These are phyloP conservation scores for Candida methanosorbosa DNA, from an alignment of 805 yeast genomes.

Conservation along the genomic window DNA sequence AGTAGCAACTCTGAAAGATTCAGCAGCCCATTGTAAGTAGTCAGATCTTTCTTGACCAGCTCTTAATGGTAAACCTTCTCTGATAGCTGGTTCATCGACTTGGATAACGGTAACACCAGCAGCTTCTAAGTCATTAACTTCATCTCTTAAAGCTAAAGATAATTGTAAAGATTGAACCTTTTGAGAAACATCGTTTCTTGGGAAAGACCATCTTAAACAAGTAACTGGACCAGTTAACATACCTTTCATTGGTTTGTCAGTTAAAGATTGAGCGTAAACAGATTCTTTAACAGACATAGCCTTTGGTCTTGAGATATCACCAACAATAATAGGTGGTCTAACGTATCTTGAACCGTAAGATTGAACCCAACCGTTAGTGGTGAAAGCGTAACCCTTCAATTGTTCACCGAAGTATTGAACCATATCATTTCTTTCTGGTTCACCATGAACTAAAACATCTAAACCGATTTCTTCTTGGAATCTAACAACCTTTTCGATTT, in stretches of 20 bases:
- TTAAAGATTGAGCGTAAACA: constrained; percentile 95
- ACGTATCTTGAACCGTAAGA: constrained; percentile 99
- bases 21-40: constrained; percentile 98
- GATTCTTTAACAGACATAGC: constrained; percentile 99
- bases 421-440: constrained; percentile 99
- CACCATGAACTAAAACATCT: constrained; percentile 99
- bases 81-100: constrained; percentile 99
- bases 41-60: constrained; percentile 94
- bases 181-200: constrained; percentile 95
- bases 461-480: constrained; percentile 99
- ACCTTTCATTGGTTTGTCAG: constrained; percentile 97
- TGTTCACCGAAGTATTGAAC: constrained; percentile 99
- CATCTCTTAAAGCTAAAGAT: constrained; percentile 96
- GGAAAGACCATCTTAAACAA: constrained; percentile 99
- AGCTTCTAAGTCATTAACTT: constrained; percentile 95
- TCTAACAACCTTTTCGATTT: constrained; percentile 90
- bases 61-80: constrained; percentile 99
- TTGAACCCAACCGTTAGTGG: constrained; percentile 99
- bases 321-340: constrained; percentile 98
- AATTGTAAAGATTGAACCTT: constrained; percentile 93
- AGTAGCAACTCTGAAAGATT: constrained; percentile 98
- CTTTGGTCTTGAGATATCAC: constrained; percentile 97
- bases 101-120: constrained; percentile 98
- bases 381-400: constrained; percentile 96
- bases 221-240: constrained; percentile 99